Conservation (phyloP, 345 rosid species). For the Leavenworthia alabamica region DNA sequence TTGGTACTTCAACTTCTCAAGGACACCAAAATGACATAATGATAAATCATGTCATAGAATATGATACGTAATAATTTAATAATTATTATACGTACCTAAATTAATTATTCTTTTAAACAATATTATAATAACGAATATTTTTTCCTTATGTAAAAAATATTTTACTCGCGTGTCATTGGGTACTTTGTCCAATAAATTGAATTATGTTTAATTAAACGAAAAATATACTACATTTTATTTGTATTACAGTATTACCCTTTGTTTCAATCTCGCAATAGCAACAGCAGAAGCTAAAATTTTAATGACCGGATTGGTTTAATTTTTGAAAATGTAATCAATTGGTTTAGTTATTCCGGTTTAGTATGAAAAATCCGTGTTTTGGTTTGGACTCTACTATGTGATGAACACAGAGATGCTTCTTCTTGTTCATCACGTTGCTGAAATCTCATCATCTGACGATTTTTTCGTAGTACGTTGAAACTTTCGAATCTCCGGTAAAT, state of each 20-base stretch:
- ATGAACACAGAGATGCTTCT: background rate
- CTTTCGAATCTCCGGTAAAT: background rate
- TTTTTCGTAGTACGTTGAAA: background rate
- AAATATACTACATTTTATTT: background rate
- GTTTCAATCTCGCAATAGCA: background rate
- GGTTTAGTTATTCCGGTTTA: slow-evolving; percentile 16
- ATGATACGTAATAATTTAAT: background rate
- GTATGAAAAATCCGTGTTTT: background rate
- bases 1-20: background rate
- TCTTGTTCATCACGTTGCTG: slow-evolving; percentile 13
- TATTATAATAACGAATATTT: background rate
- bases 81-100: background rate
- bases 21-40: background rate
- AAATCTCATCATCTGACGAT: background rate
- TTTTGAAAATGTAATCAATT: background rate
- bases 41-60: background rate
- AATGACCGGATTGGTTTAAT: background rate
- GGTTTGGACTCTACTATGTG: background rate
- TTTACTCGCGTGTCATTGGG: background rate
- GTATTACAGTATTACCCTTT: background rate
- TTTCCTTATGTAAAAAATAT: background rate
- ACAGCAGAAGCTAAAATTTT: background rate
- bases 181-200: background rate
- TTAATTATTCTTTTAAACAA: background rate
- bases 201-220: background rate